Evolutionary conservation across 2,329 filamentous ascomycete genomes (phyloP).

Genomic region (Truncatella angustata): DNA sequence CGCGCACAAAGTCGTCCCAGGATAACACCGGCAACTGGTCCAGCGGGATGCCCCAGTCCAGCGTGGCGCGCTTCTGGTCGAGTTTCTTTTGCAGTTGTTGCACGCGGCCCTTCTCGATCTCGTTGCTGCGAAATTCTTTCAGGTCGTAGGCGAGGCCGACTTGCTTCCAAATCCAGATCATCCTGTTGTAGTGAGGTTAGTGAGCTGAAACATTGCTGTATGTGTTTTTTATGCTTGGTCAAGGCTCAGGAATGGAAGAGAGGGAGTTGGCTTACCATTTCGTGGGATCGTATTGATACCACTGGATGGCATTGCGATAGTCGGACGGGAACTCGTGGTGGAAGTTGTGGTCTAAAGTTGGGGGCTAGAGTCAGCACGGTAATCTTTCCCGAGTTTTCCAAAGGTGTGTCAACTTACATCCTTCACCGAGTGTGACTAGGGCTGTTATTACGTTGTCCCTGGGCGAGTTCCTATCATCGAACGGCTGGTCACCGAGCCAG

Average conservation of each 20-base stretch:
- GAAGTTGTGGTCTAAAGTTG: conserved; percentile 76
- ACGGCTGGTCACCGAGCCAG: conserved; percentile 89
- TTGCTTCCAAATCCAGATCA: conserved; percentile 63
- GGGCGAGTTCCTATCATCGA: conserved; percentile 88
- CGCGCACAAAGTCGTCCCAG: conserved; percentile 62
- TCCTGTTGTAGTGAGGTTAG: too few species aligned
- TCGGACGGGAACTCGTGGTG: conserved; percentile 93
- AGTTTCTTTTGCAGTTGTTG: conserved; percentile 66
- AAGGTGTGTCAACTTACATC: conserved; percentile 38
- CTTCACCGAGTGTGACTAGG: conserved; percentile 80
- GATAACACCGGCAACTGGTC: conserved; percentile 55
- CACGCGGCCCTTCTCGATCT: conserved; percentile 70
- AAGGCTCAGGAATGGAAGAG: conserved; percentile 41
- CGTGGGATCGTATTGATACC: conserved; percentile 89
- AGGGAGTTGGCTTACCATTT: conserved; percentile 94
- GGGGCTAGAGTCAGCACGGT: background rate
- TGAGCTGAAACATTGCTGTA: too few species aligned
- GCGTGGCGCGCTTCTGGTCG: conserved; percentile 56
- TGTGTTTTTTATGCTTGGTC: background rate
- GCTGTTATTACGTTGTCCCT: conserved; percentile 86
- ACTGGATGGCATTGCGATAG: conserved; percentile 88
- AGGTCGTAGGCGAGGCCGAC: conserved; percentile 81
- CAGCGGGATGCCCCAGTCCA: conserved; percentile 61
- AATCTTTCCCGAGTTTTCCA: background rate
- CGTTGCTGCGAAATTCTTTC: conserved; percentile 88